Base-by-base conservation (phyloP, 2,329 filamentous ascomycete genomes). In the Lachnellula arida region DNA sequence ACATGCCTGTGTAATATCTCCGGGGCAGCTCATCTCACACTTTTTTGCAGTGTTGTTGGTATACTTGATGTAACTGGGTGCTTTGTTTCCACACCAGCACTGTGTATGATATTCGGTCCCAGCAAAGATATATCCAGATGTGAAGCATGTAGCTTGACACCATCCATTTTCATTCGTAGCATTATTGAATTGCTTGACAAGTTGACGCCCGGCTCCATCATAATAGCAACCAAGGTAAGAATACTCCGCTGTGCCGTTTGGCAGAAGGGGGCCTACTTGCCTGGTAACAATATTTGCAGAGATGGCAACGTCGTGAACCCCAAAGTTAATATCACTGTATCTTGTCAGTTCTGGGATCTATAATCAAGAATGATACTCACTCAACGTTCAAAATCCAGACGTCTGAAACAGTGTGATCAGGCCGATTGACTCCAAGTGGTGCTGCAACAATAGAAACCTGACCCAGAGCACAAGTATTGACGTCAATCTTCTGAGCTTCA, bases 361-460 rank as follows among this genome's bases (percentile, higher is more conserved):
- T 11, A 32, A 9, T 14, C 9, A 25, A 12, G 4, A 19, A 11
- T 1, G 5, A 4, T 11, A 48, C 57, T 54, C 51, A 60, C 61
- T 75, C 72, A 2, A 71, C 72, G 55, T 75, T 76, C 49, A 76
- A 60, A 4, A 71, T 72, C 74, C 74, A 77, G 3, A 63, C 48
- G 39, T 66, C 67, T 1, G 59, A 63, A 2, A 72, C 60, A 14
- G 57, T 49, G 40, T 72, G 69, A 9, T 64, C 57, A 4, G 63
- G 65, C n/a, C 63, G 62, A 47, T 71, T 69, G 1, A 68, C 68
- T 23, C 69, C 68, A 2, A 68, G 53, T 0, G 67, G 61, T 6
- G 64, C 64, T 3, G 69, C 64, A 46, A 67, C 67, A 44, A 73
- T 68, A 3, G 67, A 68, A 0, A 73, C 66, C 12, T 65, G 66